phyloP scores from a whole-genome alignment of 352 stramenopile species.

The Phytophthora pisi region DNA sequence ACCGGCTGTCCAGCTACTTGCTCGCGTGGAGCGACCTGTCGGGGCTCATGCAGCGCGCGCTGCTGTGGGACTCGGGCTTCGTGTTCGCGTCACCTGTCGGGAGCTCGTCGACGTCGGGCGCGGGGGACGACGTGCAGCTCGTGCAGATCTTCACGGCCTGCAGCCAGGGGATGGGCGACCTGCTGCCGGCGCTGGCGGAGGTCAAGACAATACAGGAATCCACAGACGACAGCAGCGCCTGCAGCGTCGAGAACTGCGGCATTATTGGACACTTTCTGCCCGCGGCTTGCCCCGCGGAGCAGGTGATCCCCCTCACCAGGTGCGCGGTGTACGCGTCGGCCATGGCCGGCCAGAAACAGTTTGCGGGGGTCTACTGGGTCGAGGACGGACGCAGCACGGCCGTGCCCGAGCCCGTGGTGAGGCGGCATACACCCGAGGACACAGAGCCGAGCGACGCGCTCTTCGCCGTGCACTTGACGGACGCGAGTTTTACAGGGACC shows the following conservation, averaged over 20 bases:
- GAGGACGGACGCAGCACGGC: constrained; percentile 60
- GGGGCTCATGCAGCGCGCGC: constrained; percentile 66
- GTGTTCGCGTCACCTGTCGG: constrained; percentile 43
- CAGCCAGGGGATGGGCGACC: constrained; percentile 60
- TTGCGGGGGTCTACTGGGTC: constrained; percentile 59
- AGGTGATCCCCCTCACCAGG: constrained; percentile 41
- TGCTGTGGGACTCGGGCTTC: constrained; percentile 76
- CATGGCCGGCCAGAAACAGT: constrained; percentile 33
- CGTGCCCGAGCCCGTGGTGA: constrained; percentile 57
- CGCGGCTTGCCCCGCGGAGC: constrained; percentile 34
- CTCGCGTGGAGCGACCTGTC: constrained; percentile 52
- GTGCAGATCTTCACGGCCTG: constrained; percentile 71
- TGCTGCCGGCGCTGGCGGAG: constrained; percentile 52
- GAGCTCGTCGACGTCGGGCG: constrained; percentile 11
- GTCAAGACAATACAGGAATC: constrained; percentile 33
- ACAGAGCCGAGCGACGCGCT: constrained; percentile 31
- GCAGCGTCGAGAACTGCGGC: constrained; percentile 51
- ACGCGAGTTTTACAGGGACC: constrained; percentile 45
- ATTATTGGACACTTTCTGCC: constrained; percentile 61
- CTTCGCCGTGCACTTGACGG: constrained; percentile 69
- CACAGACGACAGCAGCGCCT: constrained; percentile 35
- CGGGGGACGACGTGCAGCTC: constrained; percentile 29
- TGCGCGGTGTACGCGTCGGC: constrained; percentile 52
- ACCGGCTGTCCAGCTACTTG: constrained; percentile 34
- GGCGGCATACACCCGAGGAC: constrained; percentile 44